Percentiles rank a stretch among this genome's conserved stretches.
phyloP scores from a whole-genome alignment of 495 filamentous ascomycete species.

The Podospora comata region DNA sequence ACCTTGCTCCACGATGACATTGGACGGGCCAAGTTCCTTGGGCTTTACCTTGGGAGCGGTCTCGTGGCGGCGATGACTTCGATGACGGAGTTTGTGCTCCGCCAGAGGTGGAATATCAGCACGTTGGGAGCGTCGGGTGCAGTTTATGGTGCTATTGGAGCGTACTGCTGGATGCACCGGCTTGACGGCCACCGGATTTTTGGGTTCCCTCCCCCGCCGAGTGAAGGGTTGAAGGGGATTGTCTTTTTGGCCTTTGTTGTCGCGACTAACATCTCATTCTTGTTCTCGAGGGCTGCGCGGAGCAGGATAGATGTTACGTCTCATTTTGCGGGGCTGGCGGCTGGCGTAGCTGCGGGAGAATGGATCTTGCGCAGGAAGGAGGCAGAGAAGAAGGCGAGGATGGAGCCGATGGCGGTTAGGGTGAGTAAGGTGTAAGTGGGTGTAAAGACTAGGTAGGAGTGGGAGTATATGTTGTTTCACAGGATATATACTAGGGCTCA shows the following conservation, averaged over 20 bases:
- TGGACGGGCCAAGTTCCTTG: slow-evolving; percentile 79
- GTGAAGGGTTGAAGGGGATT: slow-evolving; percentile 50
- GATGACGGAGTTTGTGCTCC: slow-evolving; percentile 53
- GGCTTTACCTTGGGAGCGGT: slow-evolving; percentile 69
- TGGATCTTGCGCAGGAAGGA: slow-evolving; percentile 30
- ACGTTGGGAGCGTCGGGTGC: slow-evolving; percentile 73
- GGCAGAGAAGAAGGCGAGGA: slow-evolving; percentile 11
- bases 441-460: not conserved
- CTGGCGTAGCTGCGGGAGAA: slow-evolving; percentile 46
- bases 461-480: not conserved
- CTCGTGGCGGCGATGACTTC: slow-evolving; percentile 62
- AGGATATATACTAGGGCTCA: not conserved
- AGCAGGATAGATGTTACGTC: slow-evolving; percentile 60
- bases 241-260: slow-evolving; percentile 47
- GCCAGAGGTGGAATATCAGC: slow-evolving; percentile 39
- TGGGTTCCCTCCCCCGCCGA: slow-evolving; percentile 49
- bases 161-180: slow-evolving; percentile 65
- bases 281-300: slow-evolving; percentile 32
- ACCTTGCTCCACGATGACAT: slow-evolving; percentile 74
- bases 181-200: slow-evolving; percentile 50
- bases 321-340: slow-evolving; percentile 66
- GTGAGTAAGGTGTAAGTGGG: not conserved
- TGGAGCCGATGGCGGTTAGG: not conserved
- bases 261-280: slow-evolving; percentile 45
- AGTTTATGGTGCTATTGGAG: slow-evolving; percentile 62